phyloP scores from a whole-genome alignment of 495 filamentous ascomycete genomes.

The Hypoxylon fuscum region DNA sequence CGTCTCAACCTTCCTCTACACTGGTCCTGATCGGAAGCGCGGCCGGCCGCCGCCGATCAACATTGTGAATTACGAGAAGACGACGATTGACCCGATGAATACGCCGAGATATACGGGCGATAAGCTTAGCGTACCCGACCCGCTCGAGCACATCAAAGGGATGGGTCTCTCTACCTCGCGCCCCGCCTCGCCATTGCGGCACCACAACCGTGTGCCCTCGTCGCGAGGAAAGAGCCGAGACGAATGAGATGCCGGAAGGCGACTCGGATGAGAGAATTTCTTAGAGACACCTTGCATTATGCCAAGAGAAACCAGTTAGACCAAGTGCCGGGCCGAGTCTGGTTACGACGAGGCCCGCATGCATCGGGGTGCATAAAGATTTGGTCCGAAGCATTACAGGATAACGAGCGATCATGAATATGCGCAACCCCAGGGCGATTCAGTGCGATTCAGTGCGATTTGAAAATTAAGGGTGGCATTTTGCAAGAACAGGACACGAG shows the following conservation, averaged over 20 bases:
- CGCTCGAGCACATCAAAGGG: conserved; percentile 58
- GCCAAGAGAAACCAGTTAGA: conserved; percentile 2
- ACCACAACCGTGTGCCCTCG: conserved; percentile 58
- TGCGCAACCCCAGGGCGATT: too few species aligned
- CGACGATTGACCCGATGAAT: conserved; percentile 57
- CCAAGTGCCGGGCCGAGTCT: conserved; percentile 32
- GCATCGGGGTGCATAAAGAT: background rate
- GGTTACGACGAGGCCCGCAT: background rate
- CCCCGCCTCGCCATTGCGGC: conserved; percentile 69
- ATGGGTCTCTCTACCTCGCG: conserved; percentile 71
- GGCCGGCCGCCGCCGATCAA: conserved; percentile 76
- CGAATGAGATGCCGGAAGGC: conserved; percentile 38
- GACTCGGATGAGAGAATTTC: background rate
- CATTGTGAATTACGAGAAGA: conserved; percentile 81
- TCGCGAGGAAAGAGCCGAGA: conserved; percentile 51
- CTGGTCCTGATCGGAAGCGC: conserved; percentile 61
- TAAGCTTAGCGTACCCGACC: conserved; percentile 47
- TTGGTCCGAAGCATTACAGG: conserved; percentile 6
- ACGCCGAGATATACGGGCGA: conserved; percentile 47
- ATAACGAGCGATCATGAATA: conserved; percentile 10
- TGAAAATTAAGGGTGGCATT: too few species aligned
- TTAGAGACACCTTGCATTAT: background rate
- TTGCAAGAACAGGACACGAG: too few species aligned
- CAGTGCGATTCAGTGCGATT: too few species aligned
- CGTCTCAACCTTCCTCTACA: conserved; percentile 86